Evolutionary conservation across 768 basidiomycete species (phyloP), one percentile per base, ranked within the genome.

Genomic region (Trametes meyenii): DNA sequence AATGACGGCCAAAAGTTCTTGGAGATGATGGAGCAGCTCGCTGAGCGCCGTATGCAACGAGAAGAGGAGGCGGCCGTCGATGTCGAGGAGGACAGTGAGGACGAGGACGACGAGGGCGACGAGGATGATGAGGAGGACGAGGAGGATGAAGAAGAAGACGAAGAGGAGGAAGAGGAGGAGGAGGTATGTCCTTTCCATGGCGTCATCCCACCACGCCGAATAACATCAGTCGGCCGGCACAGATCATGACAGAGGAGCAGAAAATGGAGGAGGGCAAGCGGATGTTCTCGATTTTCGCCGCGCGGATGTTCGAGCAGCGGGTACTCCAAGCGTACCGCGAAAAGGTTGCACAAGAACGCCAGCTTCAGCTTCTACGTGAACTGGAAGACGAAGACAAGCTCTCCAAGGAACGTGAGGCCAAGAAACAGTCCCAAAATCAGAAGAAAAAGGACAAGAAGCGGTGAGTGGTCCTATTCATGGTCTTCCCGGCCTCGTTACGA

Each of bases 1-100:
- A 98, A 98, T 70, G 96, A 99, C 70, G 96, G 96, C 2, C 93
- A 95, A 70, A 98, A 97, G 79, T 99, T 99, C 79, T 78, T 99
- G 69, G 97, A 99, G 80, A 99, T 99, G 97, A 99, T 99, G 97
- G 97, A 98, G 74, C 94, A 96, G 75, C 84, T 99, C 19, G 96
- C 96, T 0, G 94, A 97, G 71, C 85, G 94, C 51, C 85, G 96
- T 46, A 93, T 96, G 84, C 89, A 92, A 67, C 84, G 96, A 4
- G 96, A 98, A 71, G 90, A 95, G 67, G 81, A 83, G 70, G 80
- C 81, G 0, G 78, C 77, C 54, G 74, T 67, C 29, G 80, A 77
- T 63, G 76, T 78, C 29, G 78, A 76, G 49, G 79, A 79, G 26
- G 82, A 82, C 53, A 74, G 75, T 39, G 81, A 81, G 46, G 81